phyloP scores from a whole-genome alignment of 805 yeast species.

The Teunomyces aglyptinius region DNA sequence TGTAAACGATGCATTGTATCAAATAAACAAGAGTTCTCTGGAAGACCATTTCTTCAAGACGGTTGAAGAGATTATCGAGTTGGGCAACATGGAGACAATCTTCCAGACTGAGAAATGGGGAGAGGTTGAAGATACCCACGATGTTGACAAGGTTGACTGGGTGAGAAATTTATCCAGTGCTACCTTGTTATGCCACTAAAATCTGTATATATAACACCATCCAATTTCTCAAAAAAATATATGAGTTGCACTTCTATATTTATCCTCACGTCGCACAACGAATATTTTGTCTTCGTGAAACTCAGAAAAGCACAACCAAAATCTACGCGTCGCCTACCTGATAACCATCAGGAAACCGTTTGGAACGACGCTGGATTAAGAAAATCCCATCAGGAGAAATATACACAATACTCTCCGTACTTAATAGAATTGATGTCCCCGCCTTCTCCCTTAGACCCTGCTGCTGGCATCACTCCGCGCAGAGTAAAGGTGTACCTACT shows the following conservation, averaged over 20 bases:
- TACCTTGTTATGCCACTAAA: slow-evolving; percentile 39
- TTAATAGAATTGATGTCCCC: slow-evolving; percentile 3
- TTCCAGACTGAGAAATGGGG: slow-evolving; percentile 94
- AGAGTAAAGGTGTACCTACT: slow-evolving; percentile 90
- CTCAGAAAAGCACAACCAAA: slow-evolving; percentile 2
- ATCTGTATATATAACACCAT: not conserved
- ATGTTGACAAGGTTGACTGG: slow-evolving; percentile 90
- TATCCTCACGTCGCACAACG: not conserved
- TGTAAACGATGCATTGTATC: slow-evolving; percentile 26
- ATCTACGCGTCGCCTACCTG: not conserved
- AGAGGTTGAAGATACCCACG: slow-evolving; percentile 97
- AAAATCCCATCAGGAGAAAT: not conserved
- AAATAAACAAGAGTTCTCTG: slow-evolving; percentile 30
- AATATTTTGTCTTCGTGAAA: not conserved
- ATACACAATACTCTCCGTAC: not conserved
- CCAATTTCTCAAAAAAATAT: not conserved
- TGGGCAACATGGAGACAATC: slow-evolving; percentile 77
- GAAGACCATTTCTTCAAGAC: slow-evolving; percentile 39
- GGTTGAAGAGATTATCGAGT: slow-evolving; percentile 69
- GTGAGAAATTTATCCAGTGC: slow-evolving; percentile 80
- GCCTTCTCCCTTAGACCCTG: not conserved
- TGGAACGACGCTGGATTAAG: not conserved
- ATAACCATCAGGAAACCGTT: not conserved
- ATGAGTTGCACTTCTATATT: not conserved
- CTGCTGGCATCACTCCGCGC: slow-evolving; percentile 45